Conservation (phyloP, 192 early-diverging fungal species). For the Gonapodya prolifera region DNA sequence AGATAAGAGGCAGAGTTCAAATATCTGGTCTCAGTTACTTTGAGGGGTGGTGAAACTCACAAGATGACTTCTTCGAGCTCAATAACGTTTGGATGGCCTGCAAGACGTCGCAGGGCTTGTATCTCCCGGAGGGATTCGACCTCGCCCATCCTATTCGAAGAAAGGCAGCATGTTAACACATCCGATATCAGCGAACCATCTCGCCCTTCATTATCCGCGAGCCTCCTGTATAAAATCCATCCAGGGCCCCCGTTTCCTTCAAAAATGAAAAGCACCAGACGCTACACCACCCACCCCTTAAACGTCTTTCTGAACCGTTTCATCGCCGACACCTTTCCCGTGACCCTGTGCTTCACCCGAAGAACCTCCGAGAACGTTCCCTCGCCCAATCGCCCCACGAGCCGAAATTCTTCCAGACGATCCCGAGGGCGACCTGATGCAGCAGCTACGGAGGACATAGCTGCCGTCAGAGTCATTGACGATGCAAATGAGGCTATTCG, state of each 20-base stretch:
- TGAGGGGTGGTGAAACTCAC: constrained; percentile 21
- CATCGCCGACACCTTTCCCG: constrained; percentile 45
- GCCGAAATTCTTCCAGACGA: constrained; percentile 26
- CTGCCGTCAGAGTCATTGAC: too few species aligned
- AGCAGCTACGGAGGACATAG: not conserved
- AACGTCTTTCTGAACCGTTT: constrained; percentile 49
- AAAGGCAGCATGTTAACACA: too few species aligned
- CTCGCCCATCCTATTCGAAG: constrained; percentile 33
- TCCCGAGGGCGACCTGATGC: not conserved
- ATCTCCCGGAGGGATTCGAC: constrained; percentile 47
- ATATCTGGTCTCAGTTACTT: too few species aligned
- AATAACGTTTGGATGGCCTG: constrained; percentile 39
- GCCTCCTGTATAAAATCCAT: too few species aligned
- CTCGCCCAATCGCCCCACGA: constrained; percentile 47
- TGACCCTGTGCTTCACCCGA: constrained; percentile 44
- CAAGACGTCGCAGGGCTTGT: constrained; percentile 37
- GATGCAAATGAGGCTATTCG: too few species aligned
- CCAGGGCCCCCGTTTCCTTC: too few species aligned
- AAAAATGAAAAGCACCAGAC: too few species aligned
- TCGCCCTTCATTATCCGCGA: too few species aligned
- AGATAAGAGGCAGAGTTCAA: too few species aligned
- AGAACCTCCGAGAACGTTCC: constrained; percentile 54
- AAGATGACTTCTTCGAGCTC: constrained; percentile 41
- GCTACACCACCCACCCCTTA: constrained; percentile 31
- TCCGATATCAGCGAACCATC: too few species aligned